Conservation (phyloP, 2,329 filamentous ascomycete species). For the Arthrocladium fulminans region DNA sequence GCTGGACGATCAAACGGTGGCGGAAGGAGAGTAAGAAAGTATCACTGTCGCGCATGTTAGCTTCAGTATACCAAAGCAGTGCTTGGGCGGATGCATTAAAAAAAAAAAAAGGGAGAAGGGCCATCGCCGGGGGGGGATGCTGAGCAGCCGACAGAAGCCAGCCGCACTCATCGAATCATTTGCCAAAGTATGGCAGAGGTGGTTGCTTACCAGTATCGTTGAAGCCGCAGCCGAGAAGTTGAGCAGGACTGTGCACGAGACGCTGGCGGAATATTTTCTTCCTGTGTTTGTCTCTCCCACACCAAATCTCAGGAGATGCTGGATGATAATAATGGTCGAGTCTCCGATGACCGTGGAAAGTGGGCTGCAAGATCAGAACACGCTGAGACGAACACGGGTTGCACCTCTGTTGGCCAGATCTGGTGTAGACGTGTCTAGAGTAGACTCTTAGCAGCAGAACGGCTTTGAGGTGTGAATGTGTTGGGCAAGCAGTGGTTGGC, state of each 20-base stretch:
- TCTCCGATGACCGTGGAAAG: background rate
- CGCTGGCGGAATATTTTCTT: background rate
- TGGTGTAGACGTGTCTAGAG: no score
- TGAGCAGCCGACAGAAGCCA: no score
- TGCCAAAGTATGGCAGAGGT: background rate
- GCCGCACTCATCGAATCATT: background rate
- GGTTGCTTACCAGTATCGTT: background rate
- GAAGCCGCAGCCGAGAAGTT: background rate
- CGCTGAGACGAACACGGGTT: background rate
- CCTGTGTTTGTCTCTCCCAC: background rate
- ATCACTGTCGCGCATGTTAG: background rate
- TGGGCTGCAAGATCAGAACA: background rate
- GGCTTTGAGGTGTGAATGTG: background rate
- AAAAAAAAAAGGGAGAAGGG: no score
- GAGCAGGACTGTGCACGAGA: background rate
- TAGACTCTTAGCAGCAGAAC: no score
- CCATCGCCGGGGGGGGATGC: no score
- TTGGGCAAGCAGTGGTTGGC: background rate
- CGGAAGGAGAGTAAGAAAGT: constrained; percentile 4
- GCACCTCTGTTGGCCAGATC: background rate
- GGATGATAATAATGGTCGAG: background rate
- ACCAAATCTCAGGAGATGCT: background rate
- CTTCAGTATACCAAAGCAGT: background rate
- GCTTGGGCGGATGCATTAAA: background rate
- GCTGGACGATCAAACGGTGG: background rate